These are phyloP conservation scores for Diplodia scrobiculata DNA, from an alignment of 2,329 filamentous ascomycete genomes.

Conservation along the genomic window DNA sequence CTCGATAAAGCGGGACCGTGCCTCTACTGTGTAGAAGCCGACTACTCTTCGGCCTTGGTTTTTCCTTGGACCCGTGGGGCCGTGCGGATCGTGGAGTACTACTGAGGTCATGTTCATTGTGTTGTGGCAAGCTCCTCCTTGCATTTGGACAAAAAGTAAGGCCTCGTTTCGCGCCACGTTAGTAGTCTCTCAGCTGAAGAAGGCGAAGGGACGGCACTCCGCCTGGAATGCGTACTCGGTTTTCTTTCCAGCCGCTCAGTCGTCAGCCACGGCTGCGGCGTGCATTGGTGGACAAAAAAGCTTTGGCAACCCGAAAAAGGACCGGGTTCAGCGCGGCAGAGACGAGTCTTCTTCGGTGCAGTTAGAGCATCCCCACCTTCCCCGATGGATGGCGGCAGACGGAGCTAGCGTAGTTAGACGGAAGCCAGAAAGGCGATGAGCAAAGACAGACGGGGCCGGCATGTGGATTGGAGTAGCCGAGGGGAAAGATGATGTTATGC, in stretches of 20 bases:
- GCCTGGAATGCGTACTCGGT: neutral
- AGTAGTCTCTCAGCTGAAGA: neutral
- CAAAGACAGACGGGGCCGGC: neutral
- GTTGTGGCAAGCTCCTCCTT: neutral
- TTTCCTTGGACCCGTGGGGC: neutral
- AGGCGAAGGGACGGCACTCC: neutral
- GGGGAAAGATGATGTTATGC: neutral
- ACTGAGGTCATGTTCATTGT: neutral
- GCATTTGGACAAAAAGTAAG: neutral
- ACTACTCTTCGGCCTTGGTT: neutral
- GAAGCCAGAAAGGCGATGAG: neutral
- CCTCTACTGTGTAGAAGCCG: neutral
- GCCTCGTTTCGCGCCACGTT: neutral
- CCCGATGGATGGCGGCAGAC: neutral
- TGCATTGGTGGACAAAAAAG: neutral
- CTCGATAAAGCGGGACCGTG: slow-evolving; percentile 17
- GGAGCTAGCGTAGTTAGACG: neutral
- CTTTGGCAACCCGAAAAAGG: neutral
- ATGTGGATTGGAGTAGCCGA: neutral
- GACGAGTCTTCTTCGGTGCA: neutral
- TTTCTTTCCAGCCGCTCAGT: neutral
- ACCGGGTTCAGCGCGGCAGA: neutral
- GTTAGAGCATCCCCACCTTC: neutral
- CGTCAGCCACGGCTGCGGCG: neutral
- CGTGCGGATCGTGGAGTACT: neutral